Percentiles rank a stretch among this genome's conserved stretches.
These are phyloP conservation scores for Aphanomyces euteiches DNA, from an alignment of 352 stramenopile genomes.

Conservation along the genomic window DNA sequence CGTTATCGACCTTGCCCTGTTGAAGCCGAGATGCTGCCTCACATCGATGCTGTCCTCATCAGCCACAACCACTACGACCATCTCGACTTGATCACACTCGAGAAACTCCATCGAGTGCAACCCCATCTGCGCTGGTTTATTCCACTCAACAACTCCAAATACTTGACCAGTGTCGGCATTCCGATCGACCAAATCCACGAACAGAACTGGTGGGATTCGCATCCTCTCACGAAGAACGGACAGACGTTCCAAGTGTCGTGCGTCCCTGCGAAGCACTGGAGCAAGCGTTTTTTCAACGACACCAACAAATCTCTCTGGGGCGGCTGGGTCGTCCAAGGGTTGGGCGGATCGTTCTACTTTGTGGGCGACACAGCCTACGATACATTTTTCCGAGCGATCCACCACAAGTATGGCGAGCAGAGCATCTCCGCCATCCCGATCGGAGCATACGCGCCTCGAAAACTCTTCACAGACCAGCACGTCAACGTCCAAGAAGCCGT, in stretches of 20 bases:
- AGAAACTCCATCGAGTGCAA: slow-evolving; percentile 10
- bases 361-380: slow-evolving; percentile 50
- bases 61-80: slow-evolving; percentile 58
- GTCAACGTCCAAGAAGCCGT: slow-evolving; percentile 54
- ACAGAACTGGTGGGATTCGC: slow-evolving; percentile 33
- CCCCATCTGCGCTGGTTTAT: slow-evolving; percentile 28
- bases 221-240: neutral
- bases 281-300: slow-evolving; percentile 34
- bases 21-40: slow-evolving; percentile 32
- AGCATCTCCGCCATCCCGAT: slow-evolving; percentile 65
- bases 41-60: slow-evolving; percentile 47
- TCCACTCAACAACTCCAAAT: slow-evolving; percentile 21
- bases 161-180: slow-evolving; percentile 15
- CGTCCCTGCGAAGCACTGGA: slow-evolving; percentile 42
- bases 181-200: slow-evolving; percentile 23
- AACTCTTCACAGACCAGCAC: slow-evolving; percentile 52
- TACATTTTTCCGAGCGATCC: slow-evolving; percentile 48
- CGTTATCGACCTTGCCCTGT: slow-evolving; percentile 33
- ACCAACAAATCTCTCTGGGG: slow-evolving; percentile 43
- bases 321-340: slow-evolving; percentile 34
- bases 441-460: slow-evolving; percentile 56
- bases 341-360: slow-evolving; percentile 40
- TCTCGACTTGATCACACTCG: slow-evolving; percentile 37
- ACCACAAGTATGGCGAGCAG: slow-evolving; percentile 50
- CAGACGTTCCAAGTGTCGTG: slow-evolving; percentile 26